These are phyloP conservation scores for Diversispora epigaea DNA, from an alignment of 192 early-diverging fungal species.

Conservation along the genomic window DNA sequence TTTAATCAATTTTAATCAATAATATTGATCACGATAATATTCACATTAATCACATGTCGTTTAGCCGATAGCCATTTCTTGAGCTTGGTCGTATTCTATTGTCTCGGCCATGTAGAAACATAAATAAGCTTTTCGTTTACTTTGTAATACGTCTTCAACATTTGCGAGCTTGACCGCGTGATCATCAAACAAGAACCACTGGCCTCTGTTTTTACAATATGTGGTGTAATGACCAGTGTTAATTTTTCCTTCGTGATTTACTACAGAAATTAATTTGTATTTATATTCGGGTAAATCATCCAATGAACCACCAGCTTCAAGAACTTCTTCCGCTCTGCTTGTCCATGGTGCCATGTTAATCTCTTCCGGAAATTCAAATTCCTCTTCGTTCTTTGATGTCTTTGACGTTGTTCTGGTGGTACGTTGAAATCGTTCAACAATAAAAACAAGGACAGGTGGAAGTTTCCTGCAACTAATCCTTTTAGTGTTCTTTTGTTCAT, in stretches of 20 bases:
- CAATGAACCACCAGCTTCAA: slow-evolving; percentile 38
- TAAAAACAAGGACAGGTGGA: slow-evolving; percentile 43
- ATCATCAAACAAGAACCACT: slow-evolving; percentile 23
- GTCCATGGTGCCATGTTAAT: slow-evolving; percentile 37
- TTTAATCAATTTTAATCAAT: too few species aligned
- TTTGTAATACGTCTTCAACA: slow-evolving; percentile 11
- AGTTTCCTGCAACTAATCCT: slow-evolving; percentile 65
- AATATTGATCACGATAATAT: too few species aligned
- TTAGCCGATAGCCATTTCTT: neutral
- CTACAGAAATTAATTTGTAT: slow-evolving; percentile 88
- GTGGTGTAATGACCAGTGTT: slow-evolving; percentile 92
- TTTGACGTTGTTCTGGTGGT: slow-evolving; percentile 23
- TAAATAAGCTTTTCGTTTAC: slow-evolving; percentile 10
- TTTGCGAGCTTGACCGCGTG: slow-evolving; percentile 3
- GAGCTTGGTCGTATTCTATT: neutral
- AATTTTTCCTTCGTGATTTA: slow-evolving; percentile 86
- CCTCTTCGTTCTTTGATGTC: slow-evolving; percentile 16
- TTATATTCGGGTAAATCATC: slow-evolving; percentile 66
- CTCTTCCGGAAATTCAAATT: slow-evolving; percentile 31
- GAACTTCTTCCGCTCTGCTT: slow-evolving; percentile 37
- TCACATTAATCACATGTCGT: too few species aligned
- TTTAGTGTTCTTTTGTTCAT: slow-evolving; percentile 37
- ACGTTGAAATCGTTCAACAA: slow-evolving; percentile 35
- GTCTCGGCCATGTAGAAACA: slow-evolving; percentile 16
- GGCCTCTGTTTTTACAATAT: slow-evolving; percentile 12